Percentiles rank a stretch among this genome's conserved stretches.
Conservation (phyloP, 2,329 filamentous ascomycete genomes). For the Harringtonia aguacate region DNA sequence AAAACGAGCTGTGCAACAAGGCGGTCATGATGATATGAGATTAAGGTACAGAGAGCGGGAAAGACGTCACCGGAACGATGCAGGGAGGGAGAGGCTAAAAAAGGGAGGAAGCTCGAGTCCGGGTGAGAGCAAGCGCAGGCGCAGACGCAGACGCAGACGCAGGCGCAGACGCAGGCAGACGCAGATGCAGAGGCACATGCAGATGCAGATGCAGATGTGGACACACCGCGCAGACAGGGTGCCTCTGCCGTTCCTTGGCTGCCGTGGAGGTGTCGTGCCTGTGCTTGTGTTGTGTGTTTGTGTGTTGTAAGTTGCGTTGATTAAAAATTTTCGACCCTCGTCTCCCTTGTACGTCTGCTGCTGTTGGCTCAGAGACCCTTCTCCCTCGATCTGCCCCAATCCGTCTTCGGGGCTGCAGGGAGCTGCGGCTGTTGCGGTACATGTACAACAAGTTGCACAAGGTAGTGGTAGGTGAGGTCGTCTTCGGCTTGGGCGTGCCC, state of each 20-base stretch:
- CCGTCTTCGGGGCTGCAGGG: background rate
- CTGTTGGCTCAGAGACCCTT: background rate
- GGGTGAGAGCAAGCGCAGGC: background rate
- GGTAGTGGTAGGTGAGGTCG: background rate
- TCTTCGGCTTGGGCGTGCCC: background rate
- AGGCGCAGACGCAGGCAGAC: too few species aligned
- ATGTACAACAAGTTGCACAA: background rate
- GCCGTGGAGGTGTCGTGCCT: too few species aligned
- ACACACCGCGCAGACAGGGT: background rate
- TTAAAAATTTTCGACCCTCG: background rate
- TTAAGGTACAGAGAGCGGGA: background rate
- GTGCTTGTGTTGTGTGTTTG: background rate
- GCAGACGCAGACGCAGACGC: background rate
- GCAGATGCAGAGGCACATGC: background rate
- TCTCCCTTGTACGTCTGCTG: background rate
- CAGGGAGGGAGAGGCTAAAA: background rate
- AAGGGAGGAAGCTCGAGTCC: background rate
- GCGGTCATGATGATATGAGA: conserved; percentile 37
- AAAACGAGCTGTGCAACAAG: conserved; percentile 44
- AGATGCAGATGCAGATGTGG: background rate
- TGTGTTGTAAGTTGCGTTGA: background rate
- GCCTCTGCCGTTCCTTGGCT: background rate
- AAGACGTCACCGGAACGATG: too few species aligned
- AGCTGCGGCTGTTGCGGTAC: background rate
- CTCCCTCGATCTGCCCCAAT: background rate